Evolutionary conservation across 495 filamentous ascomycete genomes (phyloP), one percentile per base, ranked within the genome.

Genomic region (Aspergillus biplanus): DNA sequence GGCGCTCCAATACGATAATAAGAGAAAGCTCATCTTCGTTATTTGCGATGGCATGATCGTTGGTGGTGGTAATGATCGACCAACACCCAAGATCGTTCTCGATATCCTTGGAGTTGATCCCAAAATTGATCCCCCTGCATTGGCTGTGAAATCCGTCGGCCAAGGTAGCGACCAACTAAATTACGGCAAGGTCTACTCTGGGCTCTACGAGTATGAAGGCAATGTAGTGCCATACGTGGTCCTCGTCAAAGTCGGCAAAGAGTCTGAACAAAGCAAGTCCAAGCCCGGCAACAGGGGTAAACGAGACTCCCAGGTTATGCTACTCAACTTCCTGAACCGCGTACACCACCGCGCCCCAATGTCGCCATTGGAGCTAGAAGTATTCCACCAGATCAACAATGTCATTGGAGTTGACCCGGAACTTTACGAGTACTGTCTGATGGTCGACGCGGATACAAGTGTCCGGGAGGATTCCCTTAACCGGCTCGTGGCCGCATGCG

Each of bases 311-410:
- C 95, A 99, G 75, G 89, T 98, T 61, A 75, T 92, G 58, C 71
- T 90, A 33, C 83, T 90, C 72, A 90, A 87, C 73, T 98, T 99
- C 86, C 86, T 99, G 67, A 98, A 98, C 78, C 92, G 96, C 55
- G 94, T 99, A 15, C 95, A 99, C 73, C 91, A 99, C 73, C 91
- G 92, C 61, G 79, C 89, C 5, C 87, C 94, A 6, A 99, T 99
- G 95, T 91, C 87, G 47, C 96, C 95, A 9, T 87, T 99, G 31
- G 94, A 99, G 75, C 83, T 99, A 21, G 95, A 99, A 73, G 94
- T 98, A 80, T 97, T 96, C 82, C 94, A 99, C 67, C 95, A 99
- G 73, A 94, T 99, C 81, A 96, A 96, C 80, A 99, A 99, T 71
- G 91, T 99, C 69, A 99, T 99, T 65, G 95, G 95, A 64, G 95